phyloP scores from a whole-genome alignment of 2,329 filamentous ascomycete genomes.

The Cytospora chrysosperma region DNA sequence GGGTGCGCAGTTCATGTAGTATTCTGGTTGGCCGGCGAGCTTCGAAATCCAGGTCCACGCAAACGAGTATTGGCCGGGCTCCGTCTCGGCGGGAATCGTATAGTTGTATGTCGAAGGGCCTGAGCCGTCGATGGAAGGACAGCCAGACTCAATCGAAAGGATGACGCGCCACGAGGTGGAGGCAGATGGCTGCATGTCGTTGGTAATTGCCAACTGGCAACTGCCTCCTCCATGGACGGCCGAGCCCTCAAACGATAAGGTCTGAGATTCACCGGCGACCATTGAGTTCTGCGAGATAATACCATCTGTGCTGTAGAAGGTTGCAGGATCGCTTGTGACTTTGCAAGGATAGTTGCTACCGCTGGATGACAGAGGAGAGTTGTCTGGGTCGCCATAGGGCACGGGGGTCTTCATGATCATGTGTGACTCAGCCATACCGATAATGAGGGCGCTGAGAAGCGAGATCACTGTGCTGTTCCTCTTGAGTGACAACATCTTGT shows the following conservation, averaged over 20 bases:
- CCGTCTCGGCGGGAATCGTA: slow-evolving; percentile 68
- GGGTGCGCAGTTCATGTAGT: slow-evolving; percentile 96
- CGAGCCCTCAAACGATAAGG: slow-evolving; percentile 20
- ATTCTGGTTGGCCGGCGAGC: slow-evolving; percentile 85
- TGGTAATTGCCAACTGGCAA: slow-evolving; percentile 85
- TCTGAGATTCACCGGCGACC: slow-evolving; percentile 22
- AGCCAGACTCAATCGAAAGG: slow-evolving; percentile 82
- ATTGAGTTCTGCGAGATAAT: slow-evolving; percentile 19
- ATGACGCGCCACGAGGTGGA: slow-evolving; percentile 82
- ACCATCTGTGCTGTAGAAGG: slow-evolving; percentile 22
- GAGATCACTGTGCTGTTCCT: not conserved
- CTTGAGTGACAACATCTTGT: not conserved
- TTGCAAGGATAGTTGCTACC: slow-evolving; percentile 23
- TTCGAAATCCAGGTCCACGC: slow-evolving; percentile 86
- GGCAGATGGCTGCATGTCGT: slow-evolving; percentile 67
- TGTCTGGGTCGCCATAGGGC: slow-evolving; percentile 24
- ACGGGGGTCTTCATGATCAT: slow-evolving; percentile 30
- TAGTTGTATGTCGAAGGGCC: slow-evolving; percentile 66
- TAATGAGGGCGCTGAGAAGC: slow-evolving; percentile 5
- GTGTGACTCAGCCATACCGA: slow-evolving; percentile 20
- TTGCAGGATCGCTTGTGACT: slow-evolving; percentile 16
- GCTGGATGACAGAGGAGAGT: slow-evolving; percentile 16
- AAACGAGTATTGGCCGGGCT: slow-evolving; percentile 73
- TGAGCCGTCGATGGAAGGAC: slow-evolving; percentile 58
- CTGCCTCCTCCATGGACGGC: slow-evolving; percentile 92